phyloP scores from a whole-genome alignment of 1,139 yeast genomes.

The Tardiomyces blankii region DNA sequence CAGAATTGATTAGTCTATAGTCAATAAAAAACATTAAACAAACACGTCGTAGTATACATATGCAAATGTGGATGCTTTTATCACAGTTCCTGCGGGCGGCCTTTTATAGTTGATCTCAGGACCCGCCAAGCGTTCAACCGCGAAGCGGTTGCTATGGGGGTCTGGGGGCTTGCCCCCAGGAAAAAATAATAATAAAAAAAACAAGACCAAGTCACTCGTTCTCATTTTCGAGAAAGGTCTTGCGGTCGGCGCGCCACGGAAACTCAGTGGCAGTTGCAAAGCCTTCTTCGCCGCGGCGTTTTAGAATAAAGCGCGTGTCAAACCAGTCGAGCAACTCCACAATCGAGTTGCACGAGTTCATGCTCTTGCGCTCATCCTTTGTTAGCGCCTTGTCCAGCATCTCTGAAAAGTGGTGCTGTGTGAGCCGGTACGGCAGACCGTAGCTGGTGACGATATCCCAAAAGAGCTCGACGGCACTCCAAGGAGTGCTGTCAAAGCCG shows the following conservation, averaged over 20 bases:
- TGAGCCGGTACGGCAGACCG: constrained; percentile 73
- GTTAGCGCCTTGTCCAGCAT: constrained; percentile 61
- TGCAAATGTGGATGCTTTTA: no score
- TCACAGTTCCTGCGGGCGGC: no score
- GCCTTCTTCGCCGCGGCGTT: constrained; percentile 53
- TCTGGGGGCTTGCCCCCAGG: no score
- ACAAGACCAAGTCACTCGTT: no score
- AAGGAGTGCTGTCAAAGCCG: constrained; percentile 65
- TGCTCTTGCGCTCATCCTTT: constrained; percentile 42
- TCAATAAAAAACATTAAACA: no score
- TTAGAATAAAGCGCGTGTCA: constrained; percentile 55
- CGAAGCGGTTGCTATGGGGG: no score
- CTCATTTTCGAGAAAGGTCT: neutral
- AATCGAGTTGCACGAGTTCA: constrained; percentile 51
- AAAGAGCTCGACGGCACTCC: constrained; percentile 81
- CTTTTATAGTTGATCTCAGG: no score
- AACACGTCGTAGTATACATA: no score
- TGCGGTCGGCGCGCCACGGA: constrained; percentile 32
- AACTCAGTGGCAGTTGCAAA: constrained; percentile 53
- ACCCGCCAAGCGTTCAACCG: no score
- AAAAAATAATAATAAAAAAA: no score
- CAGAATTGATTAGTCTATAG: no score
- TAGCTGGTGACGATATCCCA: constrained; percentile 69
- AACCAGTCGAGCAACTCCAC: constrained; percentile 74
- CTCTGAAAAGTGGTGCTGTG: constrained; percentile 81